A percentile compares a stretch with the other conserved stretches of the same genome.
Conservation (phyloP, 1,284 basidiomycete species). For the Trametes versicolor region DNA sequence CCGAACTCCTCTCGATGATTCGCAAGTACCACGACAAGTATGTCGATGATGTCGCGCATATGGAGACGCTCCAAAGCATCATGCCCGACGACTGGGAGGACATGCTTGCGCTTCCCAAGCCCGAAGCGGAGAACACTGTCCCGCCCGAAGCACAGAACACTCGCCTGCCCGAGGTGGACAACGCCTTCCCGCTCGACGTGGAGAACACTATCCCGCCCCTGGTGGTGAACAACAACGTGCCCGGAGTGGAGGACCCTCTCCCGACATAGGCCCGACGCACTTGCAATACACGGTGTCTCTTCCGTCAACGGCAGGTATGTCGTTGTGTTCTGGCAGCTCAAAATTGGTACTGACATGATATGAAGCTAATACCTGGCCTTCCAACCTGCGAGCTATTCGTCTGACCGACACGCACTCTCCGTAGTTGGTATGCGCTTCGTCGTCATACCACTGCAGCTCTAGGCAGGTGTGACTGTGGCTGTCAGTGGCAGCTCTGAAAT, state of each 20-base stretch:
- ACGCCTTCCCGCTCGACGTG: too few relatives aligned
- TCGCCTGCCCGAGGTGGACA: too few relatives aligned
- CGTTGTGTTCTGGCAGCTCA: neutral
- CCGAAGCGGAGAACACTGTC: slow-evolving; percentile 2
- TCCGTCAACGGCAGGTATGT: slow-evolving; percentile 13
- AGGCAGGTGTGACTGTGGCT: neutral
- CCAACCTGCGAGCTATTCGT: neutral
- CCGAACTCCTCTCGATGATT: slow-evolving; percentile 41
- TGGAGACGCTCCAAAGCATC: slow-evolving; percentile 21
- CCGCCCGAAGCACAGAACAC: neutral
- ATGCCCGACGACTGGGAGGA: slow-evolving; percentile 26
- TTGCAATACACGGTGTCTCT: neutral
- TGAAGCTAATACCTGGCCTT: neutral
- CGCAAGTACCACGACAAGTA: slow-evolving; percentile 37
- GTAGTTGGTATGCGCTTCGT: slow-evolving; percentile 2
- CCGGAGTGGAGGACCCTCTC: neutral
- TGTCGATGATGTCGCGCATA: slow-evolving; percentile 20
- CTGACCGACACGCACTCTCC: neutral
- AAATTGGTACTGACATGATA: neutral
- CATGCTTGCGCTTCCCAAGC: slow-evolving; percentile 21
- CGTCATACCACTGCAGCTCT: neutral
- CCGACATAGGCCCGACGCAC: slow-evolving; percentile 5
- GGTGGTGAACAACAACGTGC: too few relatives aligned
- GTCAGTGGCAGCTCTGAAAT: neutral
- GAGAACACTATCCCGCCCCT: too few relatives aligned